Base-by-base conservation (phyloP, 306 rosid genomes). In the Vigna angularis region DNA sequence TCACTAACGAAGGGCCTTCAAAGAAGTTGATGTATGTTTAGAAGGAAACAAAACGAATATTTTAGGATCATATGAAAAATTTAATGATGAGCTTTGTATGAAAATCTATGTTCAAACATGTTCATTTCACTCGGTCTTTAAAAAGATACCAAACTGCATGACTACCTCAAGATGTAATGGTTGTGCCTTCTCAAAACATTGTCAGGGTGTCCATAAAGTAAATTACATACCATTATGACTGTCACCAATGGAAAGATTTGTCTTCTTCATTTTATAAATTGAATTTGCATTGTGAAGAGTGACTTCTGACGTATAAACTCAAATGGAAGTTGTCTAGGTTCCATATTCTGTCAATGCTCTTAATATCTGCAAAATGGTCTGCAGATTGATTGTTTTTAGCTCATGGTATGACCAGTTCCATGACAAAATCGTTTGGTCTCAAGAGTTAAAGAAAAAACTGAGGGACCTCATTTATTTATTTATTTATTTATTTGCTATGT, bases 181-280 rank as follows among this genome's bases (percentile, higher is more conserved):
- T 16, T 50, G 45, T 81, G 16, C 9, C 50, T 67, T 81, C 80
- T 32, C 36, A 64, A 42, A 66, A 66, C 22, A 36, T 18, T 52
- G 8, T 0, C 32, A 20, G 17, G 76, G 70, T 5, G 17, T 32
- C 34, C 50, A 40, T 59, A 52, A 34, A 76, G 28, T 44, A 63
- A 26, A 65, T 28, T 84, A 66, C 57, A 70, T 53, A 42, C 49
- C 70, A 26, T 42, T 57, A 11, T 71, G 36, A 53, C 2, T 62
- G 30, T 68, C 17, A 38, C 74, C 57, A 58, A 49, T 70, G 15
- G 84, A 56, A 75, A 82, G 42, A 70, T 75, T 79, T 65, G 79
- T 10, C 44, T 45, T 30, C 2, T 7, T 11, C 16, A n/a, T 58
- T 57, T 17, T 34, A 45, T 30, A 40, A 22, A 68, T 58, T 51